Evolutionary conservation across 331 rosid species (phyloP), one percentile per base, ranked within the genome.

Genomic region (Spiraea crenata): DNA sequence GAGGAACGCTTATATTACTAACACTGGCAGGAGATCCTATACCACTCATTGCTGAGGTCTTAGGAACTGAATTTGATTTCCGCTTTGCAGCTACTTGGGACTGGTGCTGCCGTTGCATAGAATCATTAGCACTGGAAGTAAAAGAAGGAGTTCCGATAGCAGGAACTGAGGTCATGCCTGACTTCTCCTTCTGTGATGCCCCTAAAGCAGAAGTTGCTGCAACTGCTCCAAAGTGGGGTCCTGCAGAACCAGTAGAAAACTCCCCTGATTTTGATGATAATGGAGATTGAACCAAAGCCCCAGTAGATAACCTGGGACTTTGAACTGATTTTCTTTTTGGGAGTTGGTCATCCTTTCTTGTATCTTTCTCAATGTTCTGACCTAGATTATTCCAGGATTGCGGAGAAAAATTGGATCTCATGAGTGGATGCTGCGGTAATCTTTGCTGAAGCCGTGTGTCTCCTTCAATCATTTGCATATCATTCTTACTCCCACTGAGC

Each of bases 11-110:
- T 48, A 76, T 88, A 76, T 89, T 95, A 80, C 91, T 74, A 73
- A 91, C 99, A 76, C 98, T 91, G 54, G 89, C 89, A 20, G 99
- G 99, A 71, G 99, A 95, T 57, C 86, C 88, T 75, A 91, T 96
- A 54, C 89, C 96, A 74, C 76, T 87, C 80, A 95, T 84, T 71
- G 83, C 90, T 41, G 82, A 88, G 63, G 88, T 88, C 87, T 85
- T 95, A 64, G 98, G 89, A 75, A 83, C 87, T 70, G 99, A 95
- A 79, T 73, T 89, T 67, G 97, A 77, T 81, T 85, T 89, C 71
- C 96, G 81, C 56, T 85, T 95, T 1, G 82, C 89, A 69, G 87
- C 83, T 75, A 66, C 82, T 74, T 89, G 98, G 65, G 85, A 89
- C 69, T 89, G 97, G 77, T 88, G 95, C 69, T 88, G 99, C 77